Percentiles rank a stretch among this genome's conserved stretches.
phyloP scores from a whole-genome alignment of 768 basidiomycete genomes.

The Leccinum boreale region DNA sequence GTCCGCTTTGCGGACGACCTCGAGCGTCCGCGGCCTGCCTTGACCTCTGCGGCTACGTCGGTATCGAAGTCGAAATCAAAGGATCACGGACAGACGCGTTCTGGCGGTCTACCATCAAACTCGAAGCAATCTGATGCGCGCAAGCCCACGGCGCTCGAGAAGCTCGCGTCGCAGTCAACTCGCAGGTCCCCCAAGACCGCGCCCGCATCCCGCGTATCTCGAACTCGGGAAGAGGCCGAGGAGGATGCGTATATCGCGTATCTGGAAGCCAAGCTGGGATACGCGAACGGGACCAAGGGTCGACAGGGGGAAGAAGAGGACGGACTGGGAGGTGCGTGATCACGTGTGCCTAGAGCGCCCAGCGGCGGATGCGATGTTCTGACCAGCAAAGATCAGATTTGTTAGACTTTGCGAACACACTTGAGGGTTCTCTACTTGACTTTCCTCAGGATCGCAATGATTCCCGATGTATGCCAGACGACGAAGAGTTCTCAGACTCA shows the following conservation, averaged over 20 bases:
- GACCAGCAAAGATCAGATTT: conserved; percentile 41
- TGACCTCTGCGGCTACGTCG: background rate
- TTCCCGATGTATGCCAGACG: background rate
- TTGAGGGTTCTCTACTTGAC: conserved; percentile 12
- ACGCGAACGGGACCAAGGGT: conserved; percentile 41
- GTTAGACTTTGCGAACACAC: conserved; percentile 45
- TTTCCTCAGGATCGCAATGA: background rate
- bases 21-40: background rate
- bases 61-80: background rate
- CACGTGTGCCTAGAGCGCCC: background rate
- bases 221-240: conserved; percentile 47
- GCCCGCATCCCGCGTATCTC: conserved; percentile 15
- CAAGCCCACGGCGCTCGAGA: conserved; percentile 34
- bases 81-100: background rate
- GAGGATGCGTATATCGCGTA: conserved; percentile 87
- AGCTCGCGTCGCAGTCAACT: conserved; percentile 23
- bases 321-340: conserved; percentile 73
- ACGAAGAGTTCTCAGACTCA: background rate
- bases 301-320: conserved; percentile 59
- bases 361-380: background rate
- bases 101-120: background rate
- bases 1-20: conserved; percentile 11
- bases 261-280: conserved; percentile 75
- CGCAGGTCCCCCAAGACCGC: background rate
- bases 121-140: conserved; percentile 3